Base-by-base conservation (phyloP, 148 eudicot species). In the Salicornia ramosissima region DNA sequence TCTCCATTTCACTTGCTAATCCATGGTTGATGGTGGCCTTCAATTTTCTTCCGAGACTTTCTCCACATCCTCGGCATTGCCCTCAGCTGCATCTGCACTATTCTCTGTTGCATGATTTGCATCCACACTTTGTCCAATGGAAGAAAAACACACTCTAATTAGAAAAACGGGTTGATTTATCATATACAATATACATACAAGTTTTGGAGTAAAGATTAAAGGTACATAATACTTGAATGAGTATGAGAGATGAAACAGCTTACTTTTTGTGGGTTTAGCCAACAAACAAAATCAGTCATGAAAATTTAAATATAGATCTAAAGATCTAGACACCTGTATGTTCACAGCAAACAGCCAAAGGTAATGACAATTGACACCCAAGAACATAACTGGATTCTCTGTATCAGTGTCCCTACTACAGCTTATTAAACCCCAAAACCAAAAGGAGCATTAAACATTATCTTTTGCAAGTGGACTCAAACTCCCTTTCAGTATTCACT, bases 71-170 rank as follows among this genome's bases (percentile, higher is more conserved):
- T 66, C 68, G 21, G 36, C 67, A 13, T 16, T 25, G 1, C 28
- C 68, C 43, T 72, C 74, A 15, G 75, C 31, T 39, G 66, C 19
- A 49, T 55, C 36, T 15, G 22, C 65, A 10, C 60, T 80, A 67
- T 76, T 75, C 82, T 83, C 91, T 46, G 61, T 60, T 49, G 80
- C n/a, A n/a, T n/a, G n/a, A n/a, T n/a, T n/a, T n/a, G n/a, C 70
- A 72, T 81, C 91, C 64, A 64, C 86, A 78, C 87, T 86, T 71
- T 31, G 51, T 10, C 24, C 63, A 74, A 69, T 22, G 56, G 26
- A 61, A 11, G 19, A 31, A 42, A n/a, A 50, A 46, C 12, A 46
- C 18, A 2, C 4, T 19, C 26, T 10, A 4, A 7, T 4, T 0
- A 56, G 3, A 14, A 39, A 7, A 19, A 31, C 9, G 4, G n/a